Percentiles rank a stretch among this genome's conserved stretches.
Conservation (phyloP, 1,284 basidiomycete species). For the Pseudomicrostroma phylloplanum region DNA sequence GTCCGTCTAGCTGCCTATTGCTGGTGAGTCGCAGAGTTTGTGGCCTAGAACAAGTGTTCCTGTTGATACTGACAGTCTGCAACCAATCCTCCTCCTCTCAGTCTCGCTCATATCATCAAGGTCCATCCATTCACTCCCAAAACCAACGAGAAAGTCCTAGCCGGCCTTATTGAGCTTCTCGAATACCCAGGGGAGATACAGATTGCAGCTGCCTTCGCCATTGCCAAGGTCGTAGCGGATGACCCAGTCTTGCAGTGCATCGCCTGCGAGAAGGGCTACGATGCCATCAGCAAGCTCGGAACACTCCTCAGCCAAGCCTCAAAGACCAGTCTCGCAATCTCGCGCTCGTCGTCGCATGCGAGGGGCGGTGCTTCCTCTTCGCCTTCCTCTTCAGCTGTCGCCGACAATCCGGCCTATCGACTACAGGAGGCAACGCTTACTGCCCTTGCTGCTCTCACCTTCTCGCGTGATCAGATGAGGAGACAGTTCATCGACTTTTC, state of each 20-base stretch:
- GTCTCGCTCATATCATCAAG: conserved; percentile 37
- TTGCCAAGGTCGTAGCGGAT: conserved; percentile 34
- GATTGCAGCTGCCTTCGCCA: conserved; percentile 35
- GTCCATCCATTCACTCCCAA: conserved; percentile 32
- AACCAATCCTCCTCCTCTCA: no score
- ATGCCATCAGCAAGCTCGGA: conserved; percentile 24
- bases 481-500: conserved; percentile 31
- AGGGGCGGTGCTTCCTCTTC: background rate
- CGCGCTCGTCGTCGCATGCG: background rate
- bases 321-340: background rate
- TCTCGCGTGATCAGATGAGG: conserved; percentile 36
- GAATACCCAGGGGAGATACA: conserved; percentile 23
- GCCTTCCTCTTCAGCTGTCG: conserved; percentile 13
- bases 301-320: conserved; percentile 24
- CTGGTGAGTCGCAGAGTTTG: conserved; percentile 13
- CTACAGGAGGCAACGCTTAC: conserved; percentile 36
- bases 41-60: background rate
- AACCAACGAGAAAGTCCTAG: conserved; percentile 36
- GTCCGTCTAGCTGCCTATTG: conserved; percentile 41
- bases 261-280: conserved; percentile 25
- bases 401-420: conserved; percentile 29
- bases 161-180: conserved; percentile 39
- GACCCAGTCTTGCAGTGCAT: conserved; percentile 30
- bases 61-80: conserved; percentile 6
- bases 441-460: conserved; percentile 33